Conservation (phyloP, 2,329 filamentous ascomycete species). For the Hymenoscyphus occultus region DNA sequence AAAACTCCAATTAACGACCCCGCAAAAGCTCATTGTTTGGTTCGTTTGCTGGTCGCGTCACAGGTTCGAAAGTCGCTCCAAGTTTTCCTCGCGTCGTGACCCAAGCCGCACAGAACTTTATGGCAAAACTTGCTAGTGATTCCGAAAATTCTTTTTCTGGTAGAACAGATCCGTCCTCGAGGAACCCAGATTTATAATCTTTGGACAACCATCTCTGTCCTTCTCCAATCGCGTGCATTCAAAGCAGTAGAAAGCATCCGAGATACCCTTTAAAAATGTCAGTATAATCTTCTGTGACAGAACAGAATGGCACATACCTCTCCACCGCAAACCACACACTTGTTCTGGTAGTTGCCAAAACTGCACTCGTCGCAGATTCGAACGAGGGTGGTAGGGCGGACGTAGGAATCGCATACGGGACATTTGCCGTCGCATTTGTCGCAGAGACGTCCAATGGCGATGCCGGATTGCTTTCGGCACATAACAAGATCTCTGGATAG, state of each 20-base stretch:
- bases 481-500: conserved; percentile 82
- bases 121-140: conserved; percentile 42
- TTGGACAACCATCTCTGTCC: conserved; percentile 94
- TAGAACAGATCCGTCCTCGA: conserved; percentile 80
- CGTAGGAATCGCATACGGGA: conserved; percentile 98
- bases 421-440: conserved; percentile 99
- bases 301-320: conserved; percentile 45
- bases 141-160: conserved; percentile 65
- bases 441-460: conserved; percentile 96
- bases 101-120: background rate
- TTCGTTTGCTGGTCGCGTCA: background rate
- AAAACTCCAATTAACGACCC: background rate
- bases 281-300: conserved; percentile 9
- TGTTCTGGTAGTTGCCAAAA: conserved; percentile 99
- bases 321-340: conserved; percentile 97
- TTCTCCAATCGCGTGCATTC: conserved; percentile 97
- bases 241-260: conserved; percentile 98
- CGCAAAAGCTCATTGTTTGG: background rate
- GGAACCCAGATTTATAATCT: conserved; percentile 98
- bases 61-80: background rate
- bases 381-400: conserved; percentile 93
- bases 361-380: conserved; percentile 99
- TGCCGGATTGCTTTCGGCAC: conserved; percentile 98
- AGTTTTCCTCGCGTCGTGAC: background rate
- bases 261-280: conserved; percentile 63